Base-by-base conservation (phyloP, 1,284 basidiomycete species). In the Melampsora abietis-canadensis region DNA sequence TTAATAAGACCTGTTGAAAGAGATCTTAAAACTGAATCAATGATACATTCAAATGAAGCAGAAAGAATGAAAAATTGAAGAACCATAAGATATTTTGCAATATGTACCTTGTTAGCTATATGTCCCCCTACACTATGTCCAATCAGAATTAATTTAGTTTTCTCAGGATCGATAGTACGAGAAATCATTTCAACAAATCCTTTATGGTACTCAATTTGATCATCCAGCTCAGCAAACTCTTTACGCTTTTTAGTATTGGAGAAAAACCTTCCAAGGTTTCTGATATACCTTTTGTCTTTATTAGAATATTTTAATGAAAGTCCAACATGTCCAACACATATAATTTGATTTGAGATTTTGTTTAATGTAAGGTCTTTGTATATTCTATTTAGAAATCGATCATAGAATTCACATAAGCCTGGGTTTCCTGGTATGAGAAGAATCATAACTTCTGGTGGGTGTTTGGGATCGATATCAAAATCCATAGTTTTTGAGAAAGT, bases 231-330 rank as follows among this genome's bases (percentile, higher is more conserved):
- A 14, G 51, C 51, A 57, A 21, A 57, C 51, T 27, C 0, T 27
- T 57, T 7, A 21, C 17, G n/a, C 4, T 21, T 27, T 27, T 10
- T 57, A 54, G 34, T 40, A 40, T 40, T 40, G 40, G 14, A 40
- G 14, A 40, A 14, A 3, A 57, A 24, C 15, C 37, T 21, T 24
- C 44, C 48, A 64, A 73, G 64, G 51, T 73, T 73, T 27, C 51
- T 51, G n/a, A 73, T 14, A 51, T 64, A 73, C 3, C 69, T 21
- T 24, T 64, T 46, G 14, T 73, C 69, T 14, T 46, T 5, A 44
- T 73, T 73, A 10, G 48, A 66, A 62, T 73, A 64, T 15, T 66
- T 51, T 27, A 73, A 65, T n/a, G 69, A 73, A 57, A 64, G 69
- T 19, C 62, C 69, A 27, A 64, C 37, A 66, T 73, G 69, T 17